phyloP scores from a whole-genome alignment of 139 green algal genomes.

The Marvania coccoides region DNA sequence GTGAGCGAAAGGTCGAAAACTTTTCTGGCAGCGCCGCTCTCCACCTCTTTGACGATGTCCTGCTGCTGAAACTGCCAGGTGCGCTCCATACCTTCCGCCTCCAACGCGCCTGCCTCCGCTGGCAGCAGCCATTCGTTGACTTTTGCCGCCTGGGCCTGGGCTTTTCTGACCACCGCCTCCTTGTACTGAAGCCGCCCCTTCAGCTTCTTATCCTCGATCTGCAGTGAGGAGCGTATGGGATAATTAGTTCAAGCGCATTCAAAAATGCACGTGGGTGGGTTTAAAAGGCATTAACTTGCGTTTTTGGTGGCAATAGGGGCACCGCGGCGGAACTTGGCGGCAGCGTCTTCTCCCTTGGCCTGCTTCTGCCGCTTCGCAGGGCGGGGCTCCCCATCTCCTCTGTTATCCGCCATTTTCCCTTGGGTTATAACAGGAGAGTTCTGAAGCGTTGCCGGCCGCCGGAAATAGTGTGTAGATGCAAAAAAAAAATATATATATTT shows the following conservation, averaged over 20 bases:
- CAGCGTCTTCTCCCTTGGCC: not conserved
- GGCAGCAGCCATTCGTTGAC: slow-evolving; percentile 82
- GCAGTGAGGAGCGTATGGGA: not conserved
- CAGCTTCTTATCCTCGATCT: slow-evolving; percentile 79
- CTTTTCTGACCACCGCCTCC: slow-evolving; percentile 50
- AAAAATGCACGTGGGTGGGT: not conserved
- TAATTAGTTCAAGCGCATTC: not conserved
- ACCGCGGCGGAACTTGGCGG: slow-evolving; percentile 33
- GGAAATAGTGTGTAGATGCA: too few species aligned
- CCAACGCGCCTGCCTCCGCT: slow-evolving; percentile 59
- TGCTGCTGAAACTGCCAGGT: slow-evolving; percentile 83
- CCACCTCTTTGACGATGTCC: slow-evolving; percentile 64
- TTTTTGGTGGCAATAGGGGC: slow-evolving; percentile 12
- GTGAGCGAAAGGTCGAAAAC: slow-evolving; percentile 79
- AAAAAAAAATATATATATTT: too few species aligned
- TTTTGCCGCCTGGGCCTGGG: slow-evolving; percentile 45
- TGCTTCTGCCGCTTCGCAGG: not conserved
- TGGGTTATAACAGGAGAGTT: too few species aligned
- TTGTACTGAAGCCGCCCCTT: slow-evolving; percentile 61
- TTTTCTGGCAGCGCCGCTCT: slow-evolving; percentile 59
- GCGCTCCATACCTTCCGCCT: slow-evolving; percentile 83
- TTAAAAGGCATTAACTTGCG: not conserved
- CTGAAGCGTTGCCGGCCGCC: too few species aligned
- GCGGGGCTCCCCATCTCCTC: not conserved
- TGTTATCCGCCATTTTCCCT: not conserved